Conservation (phyloP, 495 filamentous ascomycete genomes). For the Bacidia rubella region DNA sequence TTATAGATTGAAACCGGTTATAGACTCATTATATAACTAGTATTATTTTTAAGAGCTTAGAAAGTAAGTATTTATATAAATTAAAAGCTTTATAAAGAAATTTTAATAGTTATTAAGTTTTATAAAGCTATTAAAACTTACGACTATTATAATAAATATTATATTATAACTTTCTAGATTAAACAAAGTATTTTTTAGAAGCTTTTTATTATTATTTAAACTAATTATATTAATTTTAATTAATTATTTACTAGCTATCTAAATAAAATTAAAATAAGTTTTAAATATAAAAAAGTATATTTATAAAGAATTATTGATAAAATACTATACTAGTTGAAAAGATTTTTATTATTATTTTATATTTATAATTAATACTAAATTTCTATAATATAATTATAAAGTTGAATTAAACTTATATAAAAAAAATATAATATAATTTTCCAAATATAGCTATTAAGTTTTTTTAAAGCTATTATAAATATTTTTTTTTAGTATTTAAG, state of each 20-base stretch:
- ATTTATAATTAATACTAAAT: not conserved
- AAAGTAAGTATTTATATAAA: not conserved
- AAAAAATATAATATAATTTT: not conserved
- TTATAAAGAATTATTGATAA: too few species aligned
- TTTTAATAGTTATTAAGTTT: not conserved
- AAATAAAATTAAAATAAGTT: too few species aligned
- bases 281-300: too few species aligned
- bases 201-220: too few species aligned
- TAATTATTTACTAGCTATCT: not conserved
- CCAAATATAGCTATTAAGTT: not conserved
- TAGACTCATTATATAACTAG: not conserved
- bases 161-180: not conserved
- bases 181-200: not conserved
- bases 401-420: not conserved
- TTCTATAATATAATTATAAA: not conserved
- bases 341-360: not conserved
- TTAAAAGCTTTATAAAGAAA: not conserved
- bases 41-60: not conserved
- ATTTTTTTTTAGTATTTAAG: not conserved
- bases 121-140: too few species aligned
- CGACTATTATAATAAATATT: not conserved
- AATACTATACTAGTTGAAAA: too few species aligned
- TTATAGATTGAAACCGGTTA: too few species aligned
- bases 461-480: too few species aligned
- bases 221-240: too few species aligned